Percentiles rank a stretch among this genome's conserved stretches.
Evolutionary conservation across 78 protist species (phyloP).

Genomic region (Creolimax fragrantissima): DNA sequence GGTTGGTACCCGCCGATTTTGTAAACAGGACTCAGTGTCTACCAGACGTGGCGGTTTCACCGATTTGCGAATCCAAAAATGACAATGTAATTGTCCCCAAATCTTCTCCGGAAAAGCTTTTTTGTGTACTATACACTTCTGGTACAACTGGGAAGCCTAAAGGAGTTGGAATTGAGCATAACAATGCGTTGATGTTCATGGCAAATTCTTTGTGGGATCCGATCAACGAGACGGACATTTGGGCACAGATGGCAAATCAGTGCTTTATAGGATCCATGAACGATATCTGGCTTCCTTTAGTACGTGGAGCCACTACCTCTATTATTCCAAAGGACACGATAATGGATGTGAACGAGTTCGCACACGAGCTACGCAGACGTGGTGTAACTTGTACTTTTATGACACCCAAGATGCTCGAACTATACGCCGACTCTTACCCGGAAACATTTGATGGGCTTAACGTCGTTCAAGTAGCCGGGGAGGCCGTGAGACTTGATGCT

Average conservation of each 20-base stretch:
- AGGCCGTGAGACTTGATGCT: not conserved
- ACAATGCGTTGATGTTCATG: not conserved
- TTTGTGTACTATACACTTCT: slow-evolving; percentile 6
- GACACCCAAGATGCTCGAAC: slow-evolving; percentile 8
- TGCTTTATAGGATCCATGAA: slow-evolving; percentile 17
- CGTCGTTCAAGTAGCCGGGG: slow-evolving; percentile 6
- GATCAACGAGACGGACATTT: not conserved
- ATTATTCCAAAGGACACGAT: not conserved
- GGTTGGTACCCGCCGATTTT: not conserved
- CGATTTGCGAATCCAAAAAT: not conserved
- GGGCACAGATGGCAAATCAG: not conserved
- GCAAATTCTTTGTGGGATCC: slow-evolving; percentile 16
- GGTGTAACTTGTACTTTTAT: slow-evolving; percentile 14
- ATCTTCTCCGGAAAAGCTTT: not conserved
- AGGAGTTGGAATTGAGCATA: slow-evolving; percentile 8
- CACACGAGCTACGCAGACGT: not conserved
- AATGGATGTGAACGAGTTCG: not conserved
- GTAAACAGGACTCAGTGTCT: not conserved
- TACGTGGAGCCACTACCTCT: not conserved
- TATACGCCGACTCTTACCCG: not conserved
- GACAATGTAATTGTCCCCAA: not conserved
- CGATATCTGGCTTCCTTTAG: slow-evolving; percentile 15
- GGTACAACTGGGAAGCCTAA: slow-evolving; percentile 21
- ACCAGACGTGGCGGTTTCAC: not conserved
- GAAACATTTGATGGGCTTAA: slow-evolving; percentile 12